phyloP scores from a whole-genome alignment of 257 asterid genomes.

The Asclepias syriaca region DNA sequence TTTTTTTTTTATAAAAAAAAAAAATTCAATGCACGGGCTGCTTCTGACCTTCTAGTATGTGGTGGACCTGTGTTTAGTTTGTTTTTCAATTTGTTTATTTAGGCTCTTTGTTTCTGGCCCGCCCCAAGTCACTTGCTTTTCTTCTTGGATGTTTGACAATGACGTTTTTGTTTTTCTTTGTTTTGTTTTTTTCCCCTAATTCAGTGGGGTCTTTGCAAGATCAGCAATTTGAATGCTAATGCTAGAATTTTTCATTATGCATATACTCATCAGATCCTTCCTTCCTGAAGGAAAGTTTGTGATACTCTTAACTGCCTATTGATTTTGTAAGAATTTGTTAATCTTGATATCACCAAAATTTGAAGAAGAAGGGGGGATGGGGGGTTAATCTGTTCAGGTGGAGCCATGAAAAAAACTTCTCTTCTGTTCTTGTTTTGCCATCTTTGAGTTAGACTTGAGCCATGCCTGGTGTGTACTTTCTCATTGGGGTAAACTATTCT shows the following conservation, averaged over 20 bases:
- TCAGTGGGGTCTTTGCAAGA: conserved; percentile 6
- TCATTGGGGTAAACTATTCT: neutral
- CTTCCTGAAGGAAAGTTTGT: neutral
- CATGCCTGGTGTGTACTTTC: neutral
- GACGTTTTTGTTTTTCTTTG: neutral
- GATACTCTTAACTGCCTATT: neutral
- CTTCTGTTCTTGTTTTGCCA: too few species aligned
- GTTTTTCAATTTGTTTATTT: neutral
- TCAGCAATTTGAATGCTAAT: neutral
- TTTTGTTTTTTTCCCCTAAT: neutral
- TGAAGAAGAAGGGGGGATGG: neutral
- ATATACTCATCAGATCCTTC: neutral
- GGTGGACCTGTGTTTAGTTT: neutral
- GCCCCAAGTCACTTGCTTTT: neutral
- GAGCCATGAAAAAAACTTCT: neutral
- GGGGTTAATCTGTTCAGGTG: neutral
- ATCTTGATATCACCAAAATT: neutral
- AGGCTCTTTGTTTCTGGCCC: neutral
- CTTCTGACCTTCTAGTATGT: neutral
- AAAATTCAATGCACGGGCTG: neutral
- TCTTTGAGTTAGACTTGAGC: too few species aligned
- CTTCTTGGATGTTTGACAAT: neutral
- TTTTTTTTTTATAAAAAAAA: neutral
- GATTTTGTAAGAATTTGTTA: neutral
- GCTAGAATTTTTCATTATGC: neutral